Base-by-base conservation (phyloP, 2,329 filamentous ascomycete genomes). In the Xylaria sp. region DNA sequence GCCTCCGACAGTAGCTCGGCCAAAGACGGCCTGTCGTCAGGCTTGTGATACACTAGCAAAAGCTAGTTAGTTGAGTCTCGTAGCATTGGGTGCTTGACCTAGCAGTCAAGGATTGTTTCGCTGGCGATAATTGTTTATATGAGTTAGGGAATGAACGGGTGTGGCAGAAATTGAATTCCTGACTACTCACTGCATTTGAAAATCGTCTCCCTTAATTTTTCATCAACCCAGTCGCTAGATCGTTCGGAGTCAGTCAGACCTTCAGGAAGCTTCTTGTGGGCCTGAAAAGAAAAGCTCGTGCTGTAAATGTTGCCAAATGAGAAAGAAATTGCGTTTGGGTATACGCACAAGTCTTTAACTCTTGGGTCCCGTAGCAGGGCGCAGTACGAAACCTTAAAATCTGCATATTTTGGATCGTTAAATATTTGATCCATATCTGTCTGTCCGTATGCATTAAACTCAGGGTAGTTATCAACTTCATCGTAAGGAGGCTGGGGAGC, bases 321-420 rank as follows among this genome's bases (percentile, higher is more conserved):
- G 10, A 51, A 28, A n/a, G 11, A 13, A 10, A 33, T 33, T 33
- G 9, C 17, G 15, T 26, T 11, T 6, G 13, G 6, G 36, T 15
- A 38, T 33, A 38, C 51, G 23, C 2, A 56, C 51, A 61, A 73
- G 11, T 49, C 33, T 9, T 48, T 17, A 3, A 28, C 17, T 9
- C 13, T 40, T 28, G 65, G 64, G 23, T 73, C 68, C 53, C 65
- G 57, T 3, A 77, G 56, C 13, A 69, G 54, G 11, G 72, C 31
- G 31, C 75, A 76, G 48, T 76, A 77, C 0, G 74, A 76, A 57
- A 77, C 62, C 20, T 44, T 33, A 48, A 65, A 54, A 3, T 63
- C 54, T 1, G n/a, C 20, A 28, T 65, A 63, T 59, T 15, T 3
- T 10, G 56, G 48, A 4, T 57, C 28, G 0, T 33, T 1, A 1